phyloP scores from a whole-genome alignment of 352 stramenopile species.

The Globisporangium apiculatum region DNA sequence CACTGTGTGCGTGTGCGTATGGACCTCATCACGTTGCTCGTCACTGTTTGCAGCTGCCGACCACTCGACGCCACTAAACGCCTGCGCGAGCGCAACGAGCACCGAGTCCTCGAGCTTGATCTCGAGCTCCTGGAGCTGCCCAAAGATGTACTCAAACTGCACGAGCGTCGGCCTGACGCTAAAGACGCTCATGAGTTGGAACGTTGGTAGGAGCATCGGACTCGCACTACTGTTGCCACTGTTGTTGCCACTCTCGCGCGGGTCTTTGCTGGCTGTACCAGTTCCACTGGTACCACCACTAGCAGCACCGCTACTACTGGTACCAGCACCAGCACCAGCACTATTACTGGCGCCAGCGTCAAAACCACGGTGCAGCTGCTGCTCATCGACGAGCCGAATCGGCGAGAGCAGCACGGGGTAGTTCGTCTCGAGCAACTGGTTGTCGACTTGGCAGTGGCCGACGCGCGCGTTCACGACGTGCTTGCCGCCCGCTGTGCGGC shows the following conservation, averaged over 20 bases:
- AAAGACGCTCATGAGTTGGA: conserved; percentile 81
- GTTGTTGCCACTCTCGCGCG: too few species aligned
- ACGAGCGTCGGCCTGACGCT: conserved; percentile 51
- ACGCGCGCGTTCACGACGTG: conserved; percentile 75
- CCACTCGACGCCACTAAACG: conserved; percentile 72
- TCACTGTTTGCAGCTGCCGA: conserved; percentile 16
- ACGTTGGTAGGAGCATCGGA: conserved; percentile 55
- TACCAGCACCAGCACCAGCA: background rate
- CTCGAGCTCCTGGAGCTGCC: conserved; percentile 79
- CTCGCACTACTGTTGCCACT: background rate
- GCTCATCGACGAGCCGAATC: conserved; percentile 54
- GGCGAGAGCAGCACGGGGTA: conserved; percentile 74
- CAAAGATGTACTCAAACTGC: conserved; percentile 85
- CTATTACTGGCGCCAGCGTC: background rate
- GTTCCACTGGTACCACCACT: background rate
- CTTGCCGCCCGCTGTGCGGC: conserved; percentile 51
- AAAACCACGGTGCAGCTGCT: conserved; percentile 58
- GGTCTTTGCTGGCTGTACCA: background rate
- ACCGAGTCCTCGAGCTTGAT: conserved; percentile 81
- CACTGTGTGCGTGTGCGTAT: conserved; percentile 4
- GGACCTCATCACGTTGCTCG: conserved; percentile 15
- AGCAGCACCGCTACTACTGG: conserved; percentile 1
- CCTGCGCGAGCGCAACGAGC: conserved; percentile 65
- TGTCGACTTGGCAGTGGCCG: conserved; percentile 80
- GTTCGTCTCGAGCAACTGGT: conserved; percentile 80